Evolutionary conservation across 345 rosid genomes (phyloP).

Genomic region (Moricandia arvensis): DNA sequence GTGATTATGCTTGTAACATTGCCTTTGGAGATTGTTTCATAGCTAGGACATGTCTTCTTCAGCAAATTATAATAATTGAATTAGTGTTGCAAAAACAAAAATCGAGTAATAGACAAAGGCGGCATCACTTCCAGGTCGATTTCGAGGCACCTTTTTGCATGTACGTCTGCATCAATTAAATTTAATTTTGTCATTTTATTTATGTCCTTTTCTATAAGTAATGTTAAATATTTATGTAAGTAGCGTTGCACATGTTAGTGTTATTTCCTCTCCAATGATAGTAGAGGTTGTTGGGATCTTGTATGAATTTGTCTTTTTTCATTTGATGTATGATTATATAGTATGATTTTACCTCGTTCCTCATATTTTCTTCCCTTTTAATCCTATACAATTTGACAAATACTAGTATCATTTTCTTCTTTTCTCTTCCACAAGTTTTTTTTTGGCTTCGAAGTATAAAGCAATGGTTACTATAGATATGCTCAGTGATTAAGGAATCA

Average conservation of each 20-base stretch:
- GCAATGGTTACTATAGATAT: background rate
- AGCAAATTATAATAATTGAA: slow-evolving; percentile 9
- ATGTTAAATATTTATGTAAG: background rate
- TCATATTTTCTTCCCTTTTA: background rate
- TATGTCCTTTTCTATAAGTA: slow-evolving; percentile 2
- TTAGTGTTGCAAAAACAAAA: slow-evolving; percentile 8
- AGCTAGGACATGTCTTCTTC: slow-evolving; percentile 17
- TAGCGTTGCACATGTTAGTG: slow-evolving; percentile 26
- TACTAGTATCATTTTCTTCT: background rate
- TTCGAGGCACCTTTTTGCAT: slow-evolving; percentile 33
- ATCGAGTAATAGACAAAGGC: slow-evolving; percentile 22
- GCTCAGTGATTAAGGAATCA: background rate
- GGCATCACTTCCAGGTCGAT: slow-evolving; percentile 29
- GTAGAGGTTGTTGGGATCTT: slow-evolving; percentile 26
- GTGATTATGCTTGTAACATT: slow-evolving; percentile 10
- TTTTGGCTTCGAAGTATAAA: background rate
- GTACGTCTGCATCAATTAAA: slow-evolving; percentile 19
- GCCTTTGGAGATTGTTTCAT: slow-evolving; percentile 10
- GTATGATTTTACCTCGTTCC: background rate
- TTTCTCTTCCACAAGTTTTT: background rate
- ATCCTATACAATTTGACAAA: slow-evolving; percentile 5
- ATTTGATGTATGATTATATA: background rate
- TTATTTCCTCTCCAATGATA: slow-evolving; percentile 16
- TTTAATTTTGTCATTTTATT: slow-evolving; percentile 7
- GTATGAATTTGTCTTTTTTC: background rate